A percentile compares a stretch with the other conserved stretches of the same genome.
Conservation (phyloP, 1,284 basidiomycete genomes). For the Filobasidium uniguttulatum region DNA sequence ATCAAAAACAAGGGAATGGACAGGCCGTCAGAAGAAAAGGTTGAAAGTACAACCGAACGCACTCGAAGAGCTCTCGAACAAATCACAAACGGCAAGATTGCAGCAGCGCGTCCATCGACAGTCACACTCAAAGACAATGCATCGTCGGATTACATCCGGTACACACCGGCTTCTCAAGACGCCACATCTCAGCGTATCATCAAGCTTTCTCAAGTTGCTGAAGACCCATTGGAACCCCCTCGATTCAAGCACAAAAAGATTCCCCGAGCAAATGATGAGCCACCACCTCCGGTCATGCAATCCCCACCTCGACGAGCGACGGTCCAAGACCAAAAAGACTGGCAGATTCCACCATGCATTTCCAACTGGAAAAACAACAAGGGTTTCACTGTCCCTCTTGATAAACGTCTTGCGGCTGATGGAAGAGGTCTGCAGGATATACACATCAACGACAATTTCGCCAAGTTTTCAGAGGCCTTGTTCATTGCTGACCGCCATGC, state of each 20-base stretch:
- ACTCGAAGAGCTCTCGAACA: slow-evolving; percentile 86
- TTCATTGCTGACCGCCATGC: slow-evolving; percentile 96
- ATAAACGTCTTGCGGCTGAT: slow-evolving; percentile 95
- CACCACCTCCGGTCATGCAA: slow-evolving; percentile 90
- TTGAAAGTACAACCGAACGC: slow-evolving; percentile 74
- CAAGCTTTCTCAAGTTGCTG: slow-evolving; percentile 94
- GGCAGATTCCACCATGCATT: slow-evolving; percentile 99
- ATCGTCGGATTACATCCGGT: slow-evolving; percentile 76
- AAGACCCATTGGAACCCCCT: slow-evolving; percentile 93
- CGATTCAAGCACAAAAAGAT: slow-evolving; percentile 98
- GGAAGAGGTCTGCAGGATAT: slow-evolving; percentile 93
- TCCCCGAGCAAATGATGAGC: slow-evolving; percentile 84
- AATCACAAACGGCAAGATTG: slow-evolving; percentile 87
- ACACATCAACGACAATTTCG: slow-evolving; percentile 98
- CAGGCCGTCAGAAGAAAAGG: slow-evolving; percentile 78
- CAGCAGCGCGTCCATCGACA: slow-evolving; percentile 69
- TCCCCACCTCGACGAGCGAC: slow-evolving; percentile 93
- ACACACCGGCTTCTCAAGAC: slow-evolving; percentile 63
- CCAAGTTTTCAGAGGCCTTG: slow-evolving; percentile 92
- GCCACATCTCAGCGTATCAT: slow-evolving; percentile 78
- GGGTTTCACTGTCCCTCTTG: slow-evolving; percentile 96
- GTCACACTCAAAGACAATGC: slow-evolving; percentile 54
- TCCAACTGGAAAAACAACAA: slow-evolving; percentile 99
- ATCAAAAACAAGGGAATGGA: slow-evolving; percentile 66
- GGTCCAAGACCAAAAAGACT: slow-evolving; percentile 94